Conservation (phyloP, 1,139 yeast species). For the Blastobotrys buckinghamii region DNA sequence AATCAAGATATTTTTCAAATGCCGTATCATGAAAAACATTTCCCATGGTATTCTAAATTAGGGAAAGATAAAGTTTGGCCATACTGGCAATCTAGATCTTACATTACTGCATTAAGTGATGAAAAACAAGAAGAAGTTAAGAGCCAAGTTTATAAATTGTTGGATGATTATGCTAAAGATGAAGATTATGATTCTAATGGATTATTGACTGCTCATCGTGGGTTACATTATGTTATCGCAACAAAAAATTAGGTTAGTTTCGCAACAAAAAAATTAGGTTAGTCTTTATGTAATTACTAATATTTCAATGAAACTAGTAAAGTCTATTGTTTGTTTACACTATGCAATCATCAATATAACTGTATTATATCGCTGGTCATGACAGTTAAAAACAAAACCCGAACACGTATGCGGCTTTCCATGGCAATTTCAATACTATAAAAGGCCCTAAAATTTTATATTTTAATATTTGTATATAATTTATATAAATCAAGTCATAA, state of each 20-base stretch:
- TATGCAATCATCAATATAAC: too few relatives aligned
- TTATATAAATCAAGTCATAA: too few relatives aligned
- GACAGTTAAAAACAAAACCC: too few relatives aligned
- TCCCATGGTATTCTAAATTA: slow-evolving; percentile 26
- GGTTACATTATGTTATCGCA: slow-evolving; percentile 16
- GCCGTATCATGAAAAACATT: slow-evolving; percentile 34
- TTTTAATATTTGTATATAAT: too few relatives aligned
- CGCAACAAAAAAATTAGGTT: too few relatives aligned
- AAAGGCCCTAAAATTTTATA: too few relatives aligned
- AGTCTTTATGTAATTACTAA: too few relatives aligned
- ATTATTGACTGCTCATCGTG: slow-evolving; percentile 14
- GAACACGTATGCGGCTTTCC: too few relatives aligned
- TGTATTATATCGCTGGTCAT: too few relatives aligned
- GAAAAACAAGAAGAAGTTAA: slow-evolving; percentile 36
- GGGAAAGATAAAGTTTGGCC: slow-evolving; percentile 38
- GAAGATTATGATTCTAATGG: slow-evolving; percentile 13
- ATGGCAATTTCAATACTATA: too few relatives aligned
- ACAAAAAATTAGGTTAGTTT: background rate
- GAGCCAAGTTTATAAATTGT: slow-evolving; percentile 31
- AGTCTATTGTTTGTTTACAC: too few relatives aligned
- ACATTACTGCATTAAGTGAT: slow-evolving; percentile 44
- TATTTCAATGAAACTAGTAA: too few relatives aligned
- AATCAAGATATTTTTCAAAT: slow-evolving; percentile 30
- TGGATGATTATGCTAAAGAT: slow-evolving; percentile 17
- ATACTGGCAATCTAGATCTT: slow-evolving; percentile 56